These are phyloP conservation scores for Mallotus nudiflorus DNA, from an alignment of 345 rosid species.

Conservation along the genomic window DNA sequence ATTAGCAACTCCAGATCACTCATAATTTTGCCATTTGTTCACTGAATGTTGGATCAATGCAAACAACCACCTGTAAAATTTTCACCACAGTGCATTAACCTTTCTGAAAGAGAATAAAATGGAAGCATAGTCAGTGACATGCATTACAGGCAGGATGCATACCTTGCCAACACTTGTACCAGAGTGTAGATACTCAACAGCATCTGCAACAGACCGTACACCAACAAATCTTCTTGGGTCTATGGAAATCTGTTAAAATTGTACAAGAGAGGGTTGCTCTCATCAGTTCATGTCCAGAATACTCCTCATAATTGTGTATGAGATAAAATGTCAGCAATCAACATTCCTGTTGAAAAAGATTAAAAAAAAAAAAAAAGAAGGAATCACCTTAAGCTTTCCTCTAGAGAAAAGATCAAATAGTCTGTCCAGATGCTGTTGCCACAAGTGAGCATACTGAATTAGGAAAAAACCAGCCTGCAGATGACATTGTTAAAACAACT, in stretches of 20 bases:
- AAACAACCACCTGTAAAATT: conserved; percentile 66
- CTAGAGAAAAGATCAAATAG: conserved; percentile 59
- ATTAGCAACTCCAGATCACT: conserved; percentile 15
- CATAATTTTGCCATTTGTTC: conserved; percentile 61
- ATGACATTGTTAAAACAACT: conserved; percentile 4
- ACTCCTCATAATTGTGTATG: neutral
- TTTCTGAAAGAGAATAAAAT: neutral
- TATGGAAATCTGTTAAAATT: conserved; percentile 50
- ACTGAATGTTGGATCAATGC: conserved; percentile 67
- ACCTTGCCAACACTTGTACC: conserved; percentile 99
- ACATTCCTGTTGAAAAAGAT: too few relatives aligned
- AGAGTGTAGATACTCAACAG: conserved; percentile 93
- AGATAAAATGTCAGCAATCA: neutral
- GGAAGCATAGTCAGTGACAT: neutral
- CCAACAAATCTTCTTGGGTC: conserved; percentile 78
- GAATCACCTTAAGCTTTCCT: conserved; percentile 83
- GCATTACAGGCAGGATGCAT: neutral
- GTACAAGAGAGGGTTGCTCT: conserved; percentile 2
- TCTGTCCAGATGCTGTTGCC: conserved; percentile 80
- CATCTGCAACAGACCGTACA: conserved; percentile 68
- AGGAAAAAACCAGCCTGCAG: conserved; percentile 93
- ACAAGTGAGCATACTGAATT: conserved; percentile 61
- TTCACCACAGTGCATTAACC: neutral
- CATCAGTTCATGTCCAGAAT: neutral
- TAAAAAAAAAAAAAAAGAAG: too few relatives aligned